Evolutionary conservation across 2,329 filamentous ascomycete genomes (phyloP).

Genomic region (Thelonectria rubi): DNA sequence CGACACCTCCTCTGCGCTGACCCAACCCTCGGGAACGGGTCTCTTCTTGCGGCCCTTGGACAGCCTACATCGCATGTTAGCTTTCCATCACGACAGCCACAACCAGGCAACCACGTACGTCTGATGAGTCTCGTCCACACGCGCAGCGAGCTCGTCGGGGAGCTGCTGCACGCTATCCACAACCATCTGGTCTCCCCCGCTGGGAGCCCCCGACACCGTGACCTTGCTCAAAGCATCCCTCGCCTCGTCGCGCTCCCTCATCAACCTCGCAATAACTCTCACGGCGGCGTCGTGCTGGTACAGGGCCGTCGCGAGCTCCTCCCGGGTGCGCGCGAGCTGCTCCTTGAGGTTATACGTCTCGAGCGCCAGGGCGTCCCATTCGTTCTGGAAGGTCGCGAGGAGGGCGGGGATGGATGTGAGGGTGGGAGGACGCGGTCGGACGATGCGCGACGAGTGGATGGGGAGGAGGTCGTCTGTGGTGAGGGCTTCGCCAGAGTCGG

Average conservation of each 20-base stretch:
- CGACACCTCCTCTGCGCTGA: constrained; percentile 74
- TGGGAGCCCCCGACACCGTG: constrained; percentile 69
- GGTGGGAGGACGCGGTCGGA: constrained; percentile 89
- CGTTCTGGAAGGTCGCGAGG: constrained; percentile 94
- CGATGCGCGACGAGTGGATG: constrained; percentile 82
- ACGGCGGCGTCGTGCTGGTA: constrained; percentile 99
- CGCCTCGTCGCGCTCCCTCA: constrained; percentile 92
- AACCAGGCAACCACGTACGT: constrained; percentile 63
- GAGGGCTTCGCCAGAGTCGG: constrained; percentile 86
- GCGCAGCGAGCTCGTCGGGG: constrained; percentile 73
- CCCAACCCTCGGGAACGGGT: constrained; percentile 85
- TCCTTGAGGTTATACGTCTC: constrained; percentile 93
- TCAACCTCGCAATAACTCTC: constrained; percentile 88
- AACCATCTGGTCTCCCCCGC: constrained; percentile 87
- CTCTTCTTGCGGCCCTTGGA: constrained; percentile 92
- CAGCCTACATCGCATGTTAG: constrained; percentile 63
- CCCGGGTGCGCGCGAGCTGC: constrained; percentile 86
- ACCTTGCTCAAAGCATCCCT: constrained; percentile 88
- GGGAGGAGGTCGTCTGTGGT: constrained; percentile 86
- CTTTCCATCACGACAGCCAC: background rate
- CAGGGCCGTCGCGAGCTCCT: constrained; percentile 91
- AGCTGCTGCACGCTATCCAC: constrained; percentile 80
- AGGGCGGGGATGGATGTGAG: constrained; percentile 96
- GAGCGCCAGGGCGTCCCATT: constrained; percentile 94
- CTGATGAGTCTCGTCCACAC: constrained; percentile 83